Conservation (phyloP, 202 grass and related monocot species). For the Eragrostis tef region DNA sequence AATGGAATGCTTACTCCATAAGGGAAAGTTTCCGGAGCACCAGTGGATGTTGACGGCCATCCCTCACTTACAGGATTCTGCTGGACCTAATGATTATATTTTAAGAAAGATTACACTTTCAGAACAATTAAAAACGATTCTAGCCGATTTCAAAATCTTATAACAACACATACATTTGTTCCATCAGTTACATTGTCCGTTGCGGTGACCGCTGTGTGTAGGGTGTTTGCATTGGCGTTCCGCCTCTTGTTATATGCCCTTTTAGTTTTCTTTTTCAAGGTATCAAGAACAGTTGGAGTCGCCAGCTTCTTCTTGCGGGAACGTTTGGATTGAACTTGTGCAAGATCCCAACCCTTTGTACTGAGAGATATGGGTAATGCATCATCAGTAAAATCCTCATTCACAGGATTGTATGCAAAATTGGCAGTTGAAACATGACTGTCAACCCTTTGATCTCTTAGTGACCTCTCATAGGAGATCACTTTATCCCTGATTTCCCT, state of each 20-base stretch:
- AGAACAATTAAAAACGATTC: not conserved
- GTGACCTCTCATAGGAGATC: slow-evolving; percentile 72
- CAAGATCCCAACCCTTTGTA: slow-evolving; percentile 77
- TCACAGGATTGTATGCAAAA: slow-evolving; percentile 86
- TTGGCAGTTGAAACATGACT: slow-evolving; percentile 60
- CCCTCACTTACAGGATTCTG: slow-evolving; percentile 68
- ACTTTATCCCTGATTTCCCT: slow-evolving; percentile 80
- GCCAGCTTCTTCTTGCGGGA: slow-evolving; percentile 76
- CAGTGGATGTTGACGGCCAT: slow-evolving; percentile 60
- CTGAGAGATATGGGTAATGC: slow-evolving; percentile 69
- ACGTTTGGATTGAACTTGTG: slow-evolving; percentile 69
- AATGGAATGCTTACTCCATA: slow-evolving; percentile 63
- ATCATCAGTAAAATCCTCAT: slow-evolving; percentile 88
- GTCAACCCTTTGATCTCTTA: slow-evolving; percentile 80
- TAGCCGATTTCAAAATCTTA: slow-evolving; percentile 13
- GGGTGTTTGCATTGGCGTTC: slow-evolving; percentile 62
- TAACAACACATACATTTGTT: slow-evolving; percentile 53
- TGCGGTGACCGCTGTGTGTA: slow-evolving; percentile 32
- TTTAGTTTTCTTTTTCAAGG: slow-evolving; percentile 78
- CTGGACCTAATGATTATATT: slow-evolving; percentile 42
- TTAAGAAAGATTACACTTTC: not conserved
- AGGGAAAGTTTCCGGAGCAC: slow-evolving; percentile 61
- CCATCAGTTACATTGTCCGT: slow-evolving; percentile 33
- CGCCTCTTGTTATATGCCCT: slow-evolving; percentile 67
- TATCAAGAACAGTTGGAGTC: slow-evolving; percentile 64